These are phyloP conservation scores for Anastatica hierochuntica DNA, from an alignment of 345 rosid species.

Conservation along the genomic window DNA sequence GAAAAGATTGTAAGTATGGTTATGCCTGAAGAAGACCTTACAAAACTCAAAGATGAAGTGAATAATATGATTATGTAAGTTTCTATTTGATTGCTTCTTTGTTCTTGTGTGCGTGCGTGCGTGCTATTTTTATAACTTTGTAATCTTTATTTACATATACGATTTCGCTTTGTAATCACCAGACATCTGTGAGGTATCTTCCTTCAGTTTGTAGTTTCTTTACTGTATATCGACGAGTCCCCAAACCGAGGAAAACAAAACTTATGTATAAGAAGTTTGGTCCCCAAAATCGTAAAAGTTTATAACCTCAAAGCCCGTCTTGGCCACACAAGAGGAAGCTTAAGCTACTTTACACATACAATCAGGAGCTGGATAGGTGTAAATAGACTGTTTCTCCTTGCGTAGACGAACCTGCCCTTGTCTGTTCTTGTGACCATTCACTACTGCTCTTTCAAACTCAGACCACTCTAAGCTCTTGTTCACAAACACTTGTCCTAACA, in stretches of 20 bases:
- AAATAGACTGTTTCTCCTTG: constrained; percentile 74
- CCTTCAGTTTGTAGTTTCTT: no score
- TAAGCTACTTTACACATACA: constrained; percentile 63
- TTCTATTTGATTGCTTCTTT: no score
- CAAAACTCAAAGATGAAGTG: constrained; percentile 31
- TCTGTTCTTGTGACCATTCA: constrained; percentile 67
- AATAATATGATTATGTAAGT: not conserved
- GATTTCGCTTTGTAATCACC: no score
- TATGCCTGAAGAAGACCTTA: constrained; percentile 34
- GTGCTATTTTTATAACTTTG: no score
- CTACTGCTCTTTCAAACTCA: constrained; percentile 55
- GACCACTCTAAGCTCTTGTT: constrained; percentile 77
- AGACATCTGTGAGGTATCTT: no score
- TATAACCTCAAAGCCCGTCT: no score
- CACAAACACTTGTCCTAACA: constrained; percentile 67
- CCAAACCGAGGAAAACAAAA: no score
- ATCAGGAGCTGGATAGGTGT: constrained; percentile 89
- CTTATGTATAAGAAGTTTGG: no score
- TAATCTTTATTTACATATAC: no score
- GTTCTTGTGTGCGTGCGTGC: no score
- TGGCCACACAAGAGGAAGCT: not conserved
- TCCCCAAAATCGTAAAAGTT: no score
- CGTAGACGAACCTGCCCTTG: constrained; percentile 67
- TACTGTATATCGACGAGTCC: no score
- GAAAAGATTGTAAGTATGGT: constrained; percentile 32